These are phyloP conservation scores for Pyrenopolyporus hunteri DNA, from an alignment of 495 filamentous ascomycete genomes.

Conservation along the genomic window DNA sequence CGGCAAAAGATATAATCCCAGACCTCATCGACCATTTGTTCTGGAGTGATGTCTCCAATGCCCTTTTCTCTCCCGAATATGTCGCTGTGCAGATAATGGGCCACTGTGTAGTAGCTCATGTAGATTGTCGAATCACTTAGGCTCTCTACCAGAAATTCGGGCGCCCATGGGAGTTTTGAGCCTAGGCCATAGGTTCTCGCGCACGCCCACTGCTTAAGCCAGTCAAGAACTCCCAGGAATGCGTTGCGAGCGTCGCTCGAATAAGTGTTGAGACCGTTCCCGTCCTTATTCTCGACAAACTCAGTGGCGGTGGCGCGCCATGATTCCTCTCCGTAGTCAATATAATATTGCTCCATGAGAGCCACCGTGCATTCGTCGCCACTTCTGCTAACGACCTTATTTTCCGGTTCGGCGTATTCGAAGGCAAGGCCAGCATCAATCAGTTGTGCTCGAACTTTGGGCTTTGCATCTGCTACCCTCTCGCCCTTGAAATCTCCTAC, in stretches of 20 bases:
- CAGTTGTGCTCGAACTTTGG: conserved; percentile 79
- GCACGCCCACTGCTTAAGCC: conserved; percentile 96
- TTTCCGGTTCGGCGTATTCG: conserved; percentile 90
- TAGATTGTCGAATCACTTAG: conserved; percentile 92
- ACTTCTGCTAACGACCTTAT: conserved; percentile 81
- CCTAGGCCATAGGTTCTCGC: conserved; percentile 91
- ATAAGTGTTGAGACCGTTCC: conserved; percentile 76
- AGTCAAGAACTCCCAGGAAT: conserved; percentile 82
- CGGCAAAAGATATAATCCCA: conserved; percentile 90
- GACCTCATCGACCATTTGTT: conserved; percentile 93
- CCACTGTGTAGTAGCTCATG: conserved; percentile 96
- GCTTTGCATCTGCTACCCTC: conserved; percentile 83
- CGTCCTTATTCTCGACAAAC: conserved; percentile 68
- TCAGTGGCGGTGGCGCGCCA: conserved; percentile 68
- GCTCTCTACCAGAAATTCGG: conserved; percentile 88
- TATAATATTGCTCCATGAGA: conserved; percentile 93
- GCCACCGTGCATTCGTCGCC: conserved; percentile 92
- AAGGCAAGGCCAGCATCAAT: conserved; percentile 83
- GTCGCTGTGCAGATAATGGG: conserved; percentile 79
- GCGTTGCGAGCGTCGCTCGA: conserved; percentile 78
- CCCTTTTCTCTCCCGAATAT: conserved; percentile 79
- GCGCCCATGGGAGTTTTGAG: conserved; percentile 95
- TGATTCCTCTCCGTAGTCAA: conserved; percentile 72
- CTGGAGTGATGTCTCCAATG: conserved; percentile 66
- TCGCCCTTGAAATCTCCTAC: conserved; percentile 88